These are phyloP conservation scores for Alternaria angustiovoidea DNA, from an alignment of 2,329 filamentous ascomycete species.

Conservation along the genomic window DNA sequence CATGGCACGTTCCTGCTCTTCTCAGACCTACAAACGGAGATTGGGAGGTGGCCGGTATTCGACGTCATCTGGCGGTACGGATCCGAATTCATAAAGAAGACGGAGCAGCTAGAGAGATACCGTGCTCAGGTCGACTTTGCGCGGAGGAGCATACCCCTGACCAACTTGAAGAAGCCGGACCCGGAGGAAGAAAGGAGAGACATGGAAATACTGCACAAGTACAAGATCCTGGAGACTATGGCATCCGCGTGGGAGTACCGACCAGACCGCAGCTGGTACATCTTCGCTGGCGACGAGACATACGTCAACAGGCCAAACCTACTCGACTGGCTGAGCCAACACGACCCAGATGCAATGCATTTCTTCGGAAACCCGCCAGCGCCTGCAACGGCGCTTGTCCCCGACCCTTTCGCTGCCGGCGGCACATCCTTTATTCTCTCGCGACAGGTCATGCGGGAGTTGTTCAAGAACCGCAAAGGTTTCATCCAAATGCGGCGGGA, in stretches of 20 bases:
- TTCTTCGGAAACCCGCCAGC: slow-evolving; percentile 60
- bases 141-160: slow-evolving; percentile 38
- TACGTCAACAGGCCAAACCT: slow-evolving; percentile 64
- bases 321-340: slow-evolving; percentile 61
- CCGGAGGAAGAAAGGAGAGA: slow-evolving; percentile 30
- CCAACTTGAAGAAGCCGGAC: slow-evolving; percentile 29
- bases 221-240: slow-evolving; percentile 51
- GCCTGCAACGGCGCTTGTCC: slow-evolving; percentile 19
- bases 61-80: slow-evolving; percentile 49
- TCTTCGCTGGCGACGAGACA: slow-evolving; percentile 68
- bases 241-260: slow-evolving; percentile 45
- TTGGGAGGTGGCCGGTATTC: slow-evolving; percentile 45
- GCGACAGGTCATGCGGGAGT: slow-evolving; percentile 57
- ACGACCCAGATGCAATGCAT: slow-evolving; percentile 57
- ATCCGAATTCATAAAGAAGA: slow-evolving; percentile 35
- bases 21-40: slow-evolving; percentile 49
- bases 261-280: slow-evolving; percentile 64
- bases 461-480: slow-evolving; percentile 51
- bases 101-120: slow-evolving; percentile 50
- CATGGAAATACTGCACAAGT: slow-evolving; percentile 44
- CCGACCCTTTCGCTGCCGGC: slow-evolving; percentile 60
- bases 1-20: slow-evolving; percentile 50
- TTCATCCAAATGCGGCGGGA: slow-evolving; percentile 55
- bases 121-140: slow-evolving; percentile 43
- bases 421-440: slow-evolving; percentile 64